These are phyloP conservation scores for Aspergillus fijiensis DNA, from an alignment of 2,329 filamentous ascomycete species.

Conservation along the genomic window DNA sequence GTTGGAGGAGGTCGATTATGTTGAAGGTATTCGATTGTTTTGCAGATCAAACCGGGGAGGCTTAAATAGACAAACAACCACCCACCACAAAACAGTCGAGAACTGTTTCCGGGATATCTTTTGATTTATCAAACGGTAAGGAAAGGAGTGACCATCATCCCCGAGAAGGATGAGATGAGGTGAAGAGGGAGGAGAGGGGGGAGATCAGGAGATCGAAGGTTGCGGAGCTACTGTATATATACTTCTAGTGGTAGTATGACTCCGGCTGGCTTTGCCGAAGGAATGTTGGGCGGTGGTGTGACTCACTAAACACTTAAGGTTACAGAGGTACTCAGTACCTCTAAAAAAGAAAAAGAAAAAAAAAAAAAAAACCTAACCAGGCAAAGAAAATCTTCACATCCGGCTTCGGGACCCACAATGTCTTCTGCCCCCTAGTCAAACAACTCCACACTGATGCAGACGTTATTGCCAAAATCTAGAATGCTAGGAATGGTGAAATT, in stretches of 20 bases:
- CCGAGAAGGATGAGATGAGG: slow-evolving; percentile 38
- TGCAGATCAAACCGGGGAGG: neutral
- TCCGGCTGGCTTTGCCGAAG: slow-evolving; percentile 10
- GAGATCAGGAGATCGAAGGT: slow-evolving; percentile 4
- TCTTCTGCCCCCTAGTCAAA: slow-evolving; percentile 6
- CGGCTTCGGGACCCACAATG: slow-evolving; percentile 11
- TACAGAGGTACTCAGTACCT: slow-evolving; percentile 5
- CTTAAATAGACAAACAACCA: neutral
- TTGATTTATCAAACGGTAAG: slow-evolving; percentile 22
- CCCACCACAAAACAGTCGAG: neutral
- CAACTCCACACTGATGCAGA: slow-evolving; percentile 12
- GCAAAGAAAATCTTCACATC: slow-evolving; percentile 12
- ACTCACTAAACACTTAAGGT: slow-evolving; percentile 24
- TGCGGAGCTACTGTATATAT: slow-evolving; percentile 10
- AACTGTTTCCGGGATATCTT: neutral
- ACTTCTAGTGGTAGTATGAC: slow-evolving; percentile 10
- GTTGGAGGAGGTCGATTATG: neutral
- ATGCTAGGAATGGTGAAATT: slow-evolving; percentile 4
- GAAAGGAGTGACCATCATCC: slow-evolving; percentile 41
- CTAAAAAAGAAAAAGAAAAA: slow-evolving; percentile 10
- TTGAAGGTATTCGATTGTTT: slow-evolving; percentile 2
- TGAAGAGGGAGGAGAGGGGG: slow-evolving; percentile 17
- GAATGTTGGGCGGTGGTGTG: slow-evolving; percentile 24
- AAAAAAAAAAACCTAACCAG: neutral
- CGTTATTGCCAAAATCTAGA: slow-evolving; percentile 1